Evolutionary conservation across 1,284 basidiomycete species (phyloP), one percentile per base, ranked within the genome.

Genomic region (Pyrrhoderma noxium): DNA sequence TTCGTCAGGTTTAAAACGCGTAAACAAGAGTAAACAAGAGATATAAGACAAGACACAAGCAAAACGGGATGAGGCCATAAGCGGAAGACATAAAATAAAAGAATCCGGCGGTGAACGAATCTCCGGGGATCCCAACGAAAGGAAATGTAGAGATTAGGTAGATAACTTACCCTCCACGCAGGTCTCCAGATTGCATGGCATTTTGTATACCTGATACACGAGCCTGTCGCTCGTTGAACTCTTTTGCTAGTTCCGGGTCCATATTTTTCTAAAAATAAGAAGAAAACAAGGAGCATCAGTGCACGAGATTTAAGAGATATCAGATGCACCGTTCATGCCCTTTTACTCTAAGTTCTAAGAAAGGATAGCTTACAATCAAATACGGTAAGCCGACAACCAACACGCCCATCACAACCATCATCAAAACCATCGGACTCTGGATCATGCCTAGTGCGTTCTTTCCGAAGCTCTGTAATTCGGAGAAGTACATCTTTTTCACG

Each of bases 381-480:
- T 87, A 90, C 1, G 90, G 90, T 76, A 85, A 80, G n/a, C 72
- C 78, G 18, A 89, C 67, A 67, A 89, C 78, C 77, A 92, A 79
- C 31, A 70, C 68, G 25, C 75, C 89, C 40, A 74, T 82, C 58
- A 77, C 71, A 16, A 84, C 70, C 84, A 90, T 88, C 70, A 93
- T 79, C 53, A 93, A 69, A 69, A 90, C 85, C 90, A 93, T 92
- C 2, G 90, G 90, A 63, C 79, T 91, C 60, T 85, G 82, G 61
- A 93, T 71, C 85, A 93, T 87, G 44, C 73, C 80, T 49, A 89
- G 53, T 22, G 91, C 59, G 65, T 89, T 86, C 27, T 31, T 31
- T 11, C 27, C 27, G 72, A 92, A 88, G 16, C 79, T 77, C 62
- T 87, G 75, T 14, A 66, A 74, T 19, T 84, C 80, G 48, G 80